A percentile compares a stretch with the other conserved stretches of the same genome.
These are phyloP conservation scores for Eruca vesicaria DNA, from an alignment of 441 rosid species.

Conservation along the genomic window DNA sequence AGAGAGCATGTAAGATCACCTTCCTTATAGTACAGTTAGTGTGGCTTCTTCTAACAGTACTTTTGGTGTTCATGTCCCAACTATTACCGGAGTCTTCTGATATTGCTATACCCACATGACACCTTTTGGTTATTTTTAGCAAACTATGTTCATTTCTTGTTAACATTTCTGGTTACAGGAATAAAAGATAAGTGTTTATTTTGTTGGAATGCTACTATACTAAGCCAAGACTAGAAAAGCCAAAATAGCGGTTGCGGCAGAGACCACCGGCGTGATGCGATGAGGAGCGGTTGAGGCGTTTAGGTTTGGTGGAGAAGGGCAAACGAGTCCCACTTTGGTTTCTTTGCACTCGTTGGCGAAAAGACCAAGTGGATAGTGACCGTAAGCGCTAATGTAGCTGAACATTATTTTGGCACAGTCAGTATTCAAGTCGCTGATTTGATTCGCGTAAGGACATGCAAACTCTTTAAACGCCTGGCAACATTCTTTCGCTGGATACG, in stretches of 20 bases:
- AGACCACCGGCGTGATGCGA: constrained; percentile 29
- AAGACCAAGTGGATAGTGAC: constrained; percentile 80
- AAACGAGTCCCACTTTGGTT: constrained; percentile 59
- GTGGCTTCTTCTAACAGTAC: too few species aligned
- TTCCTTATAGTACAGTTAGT: too few species aligned
- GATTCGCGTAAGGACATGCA: constrained; percentile 67
- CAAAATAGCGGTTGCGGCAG: constrained; percentile 16
- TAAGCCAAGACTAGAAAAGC: background rate
- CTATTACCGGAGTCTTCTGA: too few species aligned
- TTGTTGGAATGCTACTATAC: background rate
- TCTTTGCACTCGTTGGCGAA: constrained; percentile 71
- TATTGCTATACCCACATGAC: constrained; percentile 63
- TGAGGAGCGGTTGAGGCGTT: constrained; percentile 18
- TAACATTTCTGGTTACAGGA: constrained; percentile 9
- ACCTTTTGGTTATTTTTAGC: too few species aligned
- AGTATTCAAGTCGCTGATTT: constrained; percentile 58
- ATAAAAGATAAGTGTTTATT: background rate
- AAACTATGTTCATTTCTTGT: too few species aligned
- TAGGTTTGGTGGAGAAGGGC: constrained; percentile 44
- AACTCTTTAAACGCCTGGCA: constrained; percentile 73
- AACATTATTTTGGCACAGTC: constrained; percentile 79
- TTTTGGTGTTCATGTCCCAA: too few species aligned
- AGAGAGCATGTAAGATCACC: constrained; percentile 42
- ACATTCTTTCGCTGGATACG: constrained; percentile 49
- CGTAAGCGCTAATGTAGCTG: constrained; percentile 80